Conservation (phyloP, 1,284 basidiomycete genomes). For the Marasmius sp. region DNA sequence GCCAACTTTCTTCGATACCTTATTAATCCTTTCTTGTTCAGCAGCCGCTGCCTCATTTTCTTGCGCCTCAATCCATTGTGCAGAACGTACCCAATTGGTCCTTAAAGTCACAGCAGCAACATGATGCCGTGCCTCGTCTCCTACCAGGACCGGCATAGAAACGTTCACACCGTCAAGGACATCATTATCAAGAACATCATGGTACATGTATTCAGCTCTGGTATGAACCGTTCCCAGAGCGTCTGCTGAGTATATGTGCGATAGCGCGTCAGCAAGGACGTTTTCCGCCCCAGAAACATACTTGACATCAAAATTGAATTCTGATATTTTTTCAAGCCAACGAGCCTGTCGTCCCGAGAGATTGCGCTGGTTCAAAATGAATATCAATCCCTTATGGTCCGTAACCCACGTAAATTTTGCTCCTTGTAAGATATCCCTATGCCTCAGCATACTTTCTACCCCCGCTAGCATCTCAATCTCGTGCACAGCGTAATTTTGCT, state of each 20-base stretch:
- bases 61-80: neutral
- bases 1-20: too few species aligned
- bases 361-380: slow-evolving; percentile 22
- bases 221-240: slow-evolving; percentile 18
- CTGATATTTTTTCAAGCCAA: slow-evolving; percentile 9
- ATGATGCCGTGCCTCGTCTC: neutral
- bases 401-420: slow-evolving; percentile 25
- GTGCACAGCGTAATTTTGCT: slow-evolving; percentile 14
- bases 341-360: neutral
- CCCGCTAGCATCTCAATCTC: slow-evolving; percentile 27
- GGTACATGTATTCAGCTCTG: slow-evolving; percentile 14
- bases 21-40: neutral
- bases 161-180: neutral
- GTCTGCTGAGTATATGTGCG: slow-evolving; percentile 19
- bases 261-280: slow-evolving; percentile 14
- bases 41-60: neutral
- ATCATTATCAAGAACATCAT: slow-evolving; percentile 1
- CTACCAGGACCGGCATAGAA: neutral
- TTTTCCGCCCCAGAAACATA: slow-evolving; percentile 19
- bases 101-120: neutral
- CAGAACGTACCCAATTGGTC: neutral
- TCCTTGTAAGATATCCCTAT: slow-evolving; percentile 21
- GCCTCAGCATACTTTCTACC: slow-evolving; percentile 23
- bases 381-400: slow-evolving; percentile 28
- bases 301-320: slow-evolving; percentile 15